phyloP scores from a whole-genome alignment of 2,329 filamentous ascomycete species.

The Tolypocladium tundrense region DNA sequence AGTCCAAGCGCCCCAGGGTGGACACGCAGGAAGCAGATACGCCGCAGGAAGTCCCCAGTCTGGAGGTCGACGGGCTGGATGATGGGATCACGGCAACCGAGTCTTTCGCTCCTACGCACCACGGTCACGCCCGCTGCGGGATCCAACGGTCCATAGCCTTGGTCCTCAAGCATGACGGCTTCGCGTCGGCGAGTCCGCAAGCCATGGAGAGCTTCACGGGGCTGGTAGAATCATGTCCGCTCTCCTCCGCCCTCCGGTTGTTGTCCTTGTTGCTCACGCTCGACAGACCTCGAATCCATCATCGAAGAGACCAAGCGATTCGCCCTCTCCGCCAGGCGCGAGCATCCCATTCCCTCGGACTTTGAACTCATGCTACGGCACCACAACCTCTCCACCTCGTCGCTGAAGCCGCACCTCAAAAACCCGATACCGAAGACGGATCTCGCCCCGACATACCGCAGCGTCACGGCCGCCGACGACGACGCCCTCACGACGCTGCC shows the following conservation, averaged over 20 bases:
- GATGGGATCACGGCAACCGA: background rate
- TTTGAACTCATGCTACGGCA: slow-evolving; percentile 42
- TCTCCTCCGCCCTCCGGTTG: background rate
- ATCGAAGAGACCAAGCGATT: slow-evolving; percentile 36
- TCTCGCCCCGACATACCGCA: slow-evolving; percentile 26
- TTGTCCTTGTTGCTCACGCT: slow-evolving; percentile 7
- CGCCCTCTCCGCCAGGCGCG: slow-evolving; percentile 38
- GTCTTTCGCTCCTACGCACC: slow-evolving; percentile 17
- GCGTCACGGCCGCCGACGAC: slow-evolving; percentile 26
- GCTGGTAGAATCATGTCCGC: slow-evolving; percentile 45
- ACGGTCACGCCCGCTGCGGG: slow-evolving; percentile 22
- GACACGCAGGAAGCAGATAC: background rate
- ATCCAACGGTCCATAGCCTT: slow-evolving; percentile 47
- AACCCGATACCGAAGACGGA: slow-evolving; percentile 35
- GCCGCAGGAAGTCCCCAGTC: background rate
- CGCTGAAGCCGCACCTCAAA: slow-evolving; percentile 45
- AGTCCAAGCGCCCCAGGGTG: slow-evolving; percentile 19
- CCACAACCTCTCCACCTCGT: slow-evolving; percentile 40
- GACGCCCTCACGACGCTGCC: slow-evolving; percentile 31
- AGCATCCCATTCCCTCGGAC: slow-evolving; percentile 43
- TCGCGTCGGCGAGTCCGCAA: slow-evolving; percentile 41
- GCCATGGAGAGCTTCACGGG: slow-evolving; percentile 49
- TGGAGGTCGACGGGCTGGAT: background rate
- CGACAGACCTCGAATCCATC: slow-evolving; percentile 37
- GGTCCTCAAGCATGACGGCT: slow-evolving; percentile 47